phyloP scores from a whole-genome alignment of 495 filamentous ascomycete species.

The Lasiosphaeris hirsuta region DNA sequence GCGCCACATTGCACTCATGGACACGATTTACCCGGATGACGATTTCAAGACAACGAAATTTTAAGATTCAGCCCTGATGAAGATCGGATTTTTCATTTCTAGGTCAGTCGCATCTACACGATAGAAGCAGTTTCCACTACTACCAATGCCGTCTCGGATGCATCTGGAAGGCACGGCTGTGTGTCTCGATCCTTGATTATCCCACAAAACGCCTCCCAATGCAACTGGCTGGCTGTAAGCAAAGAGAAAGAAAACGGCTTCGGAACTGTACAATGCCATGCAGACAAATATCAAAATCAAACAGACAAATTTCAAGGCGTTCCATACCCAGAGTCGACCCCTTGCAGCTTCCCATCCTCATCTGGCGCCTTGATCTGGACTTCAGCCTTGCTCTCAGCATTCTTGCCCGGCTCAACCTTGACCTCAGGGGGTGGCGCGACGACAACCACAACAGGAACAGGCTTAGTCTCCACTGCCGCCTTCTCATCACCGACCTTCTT shows the following conservation, averaged over 20 bases:
- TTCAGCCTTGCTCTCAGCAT: not conserved
- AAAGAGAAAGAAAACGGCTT: too few species aligned
- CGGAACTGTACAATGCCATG: not conserved
- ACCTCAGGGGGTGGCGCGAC: conserved; percentile 2
- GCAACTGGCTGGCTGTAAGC: too few species aligned
- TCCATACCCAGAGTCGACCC: conserved; percentile 35
- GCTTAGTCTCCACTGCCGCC: not conserved
- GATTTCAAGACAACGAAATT: not conserved
- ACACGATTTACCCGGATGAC: conserved; percentile 2
- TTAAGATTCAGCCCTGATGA: not conserved
- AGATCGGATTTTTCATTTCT: not conserved
- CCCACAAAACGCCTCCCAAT: too few species aligned
- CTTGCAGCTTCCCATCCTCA: conserved; percentile 16
- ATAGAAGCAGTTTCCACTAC: too few species aligned
- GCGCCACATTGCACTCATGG: too few species aligned
- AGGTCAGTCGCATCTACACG: too few species aligned
- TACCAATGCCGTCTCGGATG: too few species aligned
- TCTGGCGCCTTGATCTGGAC: not conserved
- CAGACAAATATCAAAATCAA: not conserved
- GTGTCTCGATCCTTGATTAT: too few species aligned
- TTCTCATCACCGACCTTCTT: not conserved
- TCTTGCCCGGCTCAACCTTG: conserved; percentile 7
- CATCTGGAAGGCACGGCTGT: too few species aligned
- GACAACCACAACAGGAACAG: not conserved
- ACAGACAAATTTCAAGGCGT: conserved; percentile 9